Conservation (phyloP, 192 early-diverging fungal genomes). For the Backusella macrospora region DNA sequence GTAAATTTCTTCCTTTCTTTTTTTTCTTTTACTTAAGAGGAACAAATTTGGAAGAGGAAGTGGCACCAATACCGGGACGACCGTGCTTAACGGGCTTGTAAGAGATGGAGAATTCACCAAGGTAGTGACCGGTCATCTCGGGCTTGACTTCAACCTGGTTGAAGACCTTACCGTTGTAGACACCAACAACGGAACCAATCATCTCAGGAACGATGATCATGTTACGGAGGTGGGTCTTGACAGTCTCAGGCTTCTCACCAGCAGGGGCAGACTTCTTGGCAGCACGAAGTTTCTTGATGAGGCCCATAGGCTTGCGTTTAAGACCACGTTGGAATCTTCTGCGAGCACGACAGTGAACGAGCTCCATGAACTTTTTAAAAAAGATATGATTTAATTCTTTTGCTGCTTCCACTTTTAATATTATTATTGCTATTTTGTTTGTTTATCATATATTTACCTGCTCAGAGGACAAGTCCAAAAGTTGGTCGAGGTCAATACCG, state of each 20-base stretch:
- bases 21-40: constrained; percentile 73
- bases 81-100: constrained; percentile 99
- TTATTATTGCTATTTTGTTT: not conserved
- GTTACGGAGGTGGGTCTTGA: constrained; percentile 99
- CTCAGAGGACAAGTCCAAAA: constrained; percentile 91
- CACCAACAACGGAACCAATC: constrained; percentile 93
- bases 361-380: constrained; percentile 74
- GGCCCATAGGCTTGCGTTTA: constrained; percentile 98
- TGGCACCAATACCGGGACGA: constrained; percentile 99
- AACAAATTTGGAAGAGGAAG: constrained; percentile 94
- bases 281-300: constrained; percentile 99
- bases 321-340: constrained; percentile 98
- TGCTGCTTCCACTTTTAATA: not conserved
- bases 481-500: constrained; percentile 95
- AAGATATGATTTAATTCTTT: not conserved
- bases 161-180: constrained; percentile 99
- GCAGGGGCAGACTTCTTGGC: constrained; percentile 91
- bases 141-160: constrained; percentile 97
- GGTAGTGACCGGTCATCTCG: constrained; percentile 41
- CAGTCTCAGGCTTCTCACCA: constrained; percentile 91
- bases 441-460: constrained; percentile 51
- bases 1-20: not conserved
- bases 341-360: constrained; percentile 94
- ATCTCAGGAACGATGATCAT: constrained; percentile 99
- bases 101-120: constrained; percentile 63